Conservation (phyloP, 345 rosid species). For the Pistacia vera region DNA sequence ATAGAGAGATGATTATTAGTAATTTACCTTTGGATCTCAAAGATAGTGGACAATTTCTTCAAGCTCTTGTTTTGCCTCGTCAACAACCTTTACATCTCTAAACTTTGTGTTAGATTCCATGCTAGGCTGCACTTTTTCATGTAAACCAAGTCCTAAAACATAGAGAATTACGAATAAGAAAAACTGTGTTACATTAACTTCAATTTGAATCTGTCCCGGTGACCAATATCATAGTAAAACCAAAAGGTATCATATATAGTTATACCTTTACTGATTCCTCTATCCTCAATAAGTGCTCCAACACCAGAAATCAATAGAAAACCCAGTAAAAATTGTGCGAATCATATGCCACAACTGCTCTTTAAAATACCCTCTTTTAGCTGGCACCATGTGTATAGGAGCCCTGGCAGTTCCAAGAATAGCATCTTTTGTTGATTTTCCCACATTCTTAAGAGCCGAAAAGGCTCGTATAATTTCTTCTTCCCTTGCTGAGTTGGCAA, state of each 20-base stretch:
- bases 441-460: constrained; percentile 68
- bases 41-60: constrained; percentile 98
- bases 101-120: constrained; percentile 92
- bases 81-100: constrained; percentile 92
- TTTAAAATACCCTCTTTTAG: constrained; percentile 82
- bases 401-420: constrained; percentile 78
- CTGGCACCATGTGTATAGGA: constrained; percentile 82
- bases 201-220: constrained; percentile 9
- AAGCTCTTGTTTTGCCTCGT: constrained; percentile 95
- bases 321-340: constrained; percentile 64
- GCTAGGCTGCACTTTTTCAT: constrained; percentile 96
- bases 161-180: constrained; percentile 1
- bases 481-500: constrained; percentile 48
- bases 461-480: constrained; percentile 64
- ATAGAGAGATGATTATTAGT: neutral
- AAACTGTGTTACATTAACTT: neutral
- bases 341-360: constrained; percentile 94
- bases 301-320: constrained; percentile 87
- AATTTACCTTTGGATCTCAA: constrained; percentile 86
- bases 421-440: constrained; percentile 69
- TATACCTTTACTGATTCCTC: constrained; percentile 89
- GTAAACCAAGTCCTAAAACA: constrained; percentile 77
- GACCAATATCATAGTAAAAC: neutral
- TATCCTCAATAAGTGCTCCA: constrained; percentile 90
- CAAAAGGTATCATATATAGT: neutral